Evolutionary conservation across 495 filamentous ascomycete genomes (phyloP), one percentile per base, ranked within the genome.

Genomic region (Penicillium flavigenum): DNA sequence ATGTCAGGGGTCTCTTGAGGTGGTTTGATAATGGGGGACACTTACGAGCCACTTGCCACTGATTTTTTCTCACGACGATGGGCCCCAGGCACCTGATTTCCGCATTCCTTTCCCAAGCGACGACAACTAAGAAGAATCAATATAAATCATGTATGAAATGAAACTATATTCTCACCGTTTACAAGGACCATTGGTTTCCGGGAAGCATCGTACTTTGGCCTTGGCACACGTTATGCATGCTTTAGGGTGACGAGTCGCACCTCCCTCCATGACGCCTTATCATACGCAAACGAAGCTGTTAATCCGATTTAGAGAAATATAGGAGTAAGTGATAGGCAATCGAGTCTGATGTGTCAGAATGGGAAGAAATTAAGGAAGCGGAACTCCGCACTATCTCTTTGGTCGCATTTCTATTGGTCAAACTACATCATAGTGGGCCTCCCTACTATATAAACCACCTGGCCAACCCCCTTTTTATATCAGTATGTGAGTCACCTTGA

Each of bases 201-300:
- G 66, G 14, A 63, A 62, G 49, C 66, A 69, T 49, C 64, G 59
- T 14, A 67, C 66, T 47, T 69, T 69, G 8, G 66, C 66, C 57
- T 65, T 69, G 39, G 66, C 66, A 39, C 66, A 69, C 5, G 64
- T 64, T 17, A 50, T 44, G 20, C 66, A 69, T 14, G 66, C 66
- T 32, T 62, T 69, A 2, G 66, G 63, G 22, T 59, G 38, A 11
- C 66, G 66, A 32, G 34, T 11, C 20, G 51, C 61, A 19, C 42
- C 45, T 39, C 10, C 56, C n/a, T 48, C 51, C 62, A 65, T 65
- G 49, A 26, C 34, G 10, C 11, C 31, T 26, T 38, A 22, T 20
- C 11, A 24, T 22, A 26, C 9, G 12, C 10, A 3, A 27, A 11
- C 0, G 5, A 16, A 4, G 36, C 36, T 10, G 5, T 38, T 6